Base-by-base conservation (phyloP, 2,329 filamentous ascomycete genomes). In the Aspergillus costaricaensis region DNA sequence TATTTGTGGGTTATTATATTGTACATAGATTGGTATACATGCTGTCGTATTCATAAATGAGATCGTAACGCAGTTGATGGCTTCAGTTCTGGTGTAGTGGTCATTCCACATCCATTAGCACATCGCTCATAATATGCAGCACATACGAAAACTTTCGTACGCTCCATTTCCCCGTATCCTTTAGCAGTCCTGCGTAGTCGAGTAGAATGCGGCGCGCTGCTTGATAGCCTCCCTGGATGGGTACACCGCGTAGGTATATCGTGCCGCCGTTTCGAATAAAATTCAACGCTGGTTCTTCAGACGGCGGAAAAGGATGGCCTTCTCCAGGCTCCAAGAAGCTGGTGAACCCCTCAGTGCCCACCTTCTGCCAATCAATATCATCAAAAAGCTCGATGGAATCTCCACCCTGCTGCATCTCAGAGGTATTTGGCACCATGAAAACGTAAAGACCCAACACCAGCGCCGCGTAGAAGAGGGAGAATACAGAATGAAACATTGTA, bases 111-210 rank as follows among this genome's bases (percentile, higher is more conserved):
- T 76, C 73, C 72, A 76, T 72, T 30, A 76, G 63, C 9, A 75
- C 74, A 72, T 84, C 82, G 65, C 81, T 83, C 82, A 85, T 84
- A 27, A 83, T 84, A 63, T 83, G 80, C 52, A 84, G 67, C 54
- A 84, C 81, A 64, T 82, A 78, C 3, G 78, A 80, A 64, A 83
- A 81, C 2, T 81, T 82, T 58, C 78, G 74, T 47, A 80, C 78
- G 63, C 80, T 81, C 81, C 82, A 82, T 38, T 81, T 78, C 14
- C 81, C 82, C 54, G 82, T 80, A 43, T 82, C 82, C 58, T 84
- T 82, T 69, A 85, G 77, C 14, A 84, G 71, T 44, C 80, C 77
- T 3, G 81, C 82, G 67, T 81, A 84, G 65, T 84, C 82, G 15
- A 84, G 70, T 27, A 85, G 64, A 12, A 82, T 81, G 17, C 81